These are phyloP conservation scores for Thuja plicata DNA, from an alignment of 83 land plant species.

Conservation along the genomic window DNA sequence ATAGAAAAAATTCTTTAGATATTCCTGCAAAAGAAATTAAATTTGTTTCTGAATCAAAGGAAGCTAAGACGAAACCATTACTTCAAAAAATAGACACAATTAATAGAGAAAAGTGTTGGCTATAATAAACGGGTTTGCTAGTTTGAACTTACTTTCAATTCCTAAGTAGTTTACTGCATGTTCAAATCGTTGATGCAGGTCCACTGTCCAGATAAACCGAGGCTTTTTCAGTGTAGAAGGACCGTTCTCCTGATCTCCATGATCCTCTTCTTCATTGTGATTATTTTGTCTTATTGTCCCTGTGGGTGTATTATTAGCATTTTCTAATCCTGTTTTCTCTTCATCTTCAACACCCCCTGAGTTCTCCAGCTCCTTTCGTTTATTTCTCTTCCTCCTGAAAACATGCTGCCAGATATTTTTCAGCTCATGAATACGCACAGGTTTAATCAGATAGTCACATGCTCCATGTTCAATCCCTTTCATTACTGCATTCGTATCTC, in stretches of 20 bases:
- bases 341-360: slow-evolving; percentile 47
- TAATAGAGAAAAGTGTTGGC: not conserved
- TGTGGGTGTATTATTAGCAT: slow-evolving; percentile 42
- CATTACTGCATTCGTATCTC: slow-evolving; percentile 54
- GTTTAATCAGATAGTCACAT: slow-evolving; percentile 70
- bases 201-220: slow-evolving; percentile 85
- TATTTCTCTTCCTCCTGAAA: slow-evolving; percentile 45
- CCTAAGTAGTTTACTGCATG: slow-evolving; percentile 84
- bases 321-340: slow-evolving; percentile 37
- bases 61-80: not conserved
- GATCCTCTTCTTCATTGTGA: slow-evolving; percentile 48
- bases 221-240: slow-evolving; percentile 64
- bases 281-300: slow-evolving; percentile 36
- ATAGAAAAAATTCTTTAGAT: not conserved
- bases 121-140: not conserved
- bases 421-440: slow-evolving; percentile 55
- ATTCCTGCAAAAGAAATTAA: not conserved
- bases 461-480: slow-evolving; percentile 67
- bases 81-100: not conserved
- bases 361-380: slow-evolving; percentile 36
- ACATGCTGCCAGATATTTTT: slow-evolving; percentile 76
- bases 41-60: not conserved
- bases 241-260: slow-evolving; percentile 39
- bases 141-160: slow-evolving; percentile 56
- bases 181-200: slow-evolving; percentile 88